Evolutionary conservation across 2,329 filamentous ascomycete species (phyloP), one percentile per base, ranked within the genome.

Genomic region (Tympanopsis confertula): DNA sequence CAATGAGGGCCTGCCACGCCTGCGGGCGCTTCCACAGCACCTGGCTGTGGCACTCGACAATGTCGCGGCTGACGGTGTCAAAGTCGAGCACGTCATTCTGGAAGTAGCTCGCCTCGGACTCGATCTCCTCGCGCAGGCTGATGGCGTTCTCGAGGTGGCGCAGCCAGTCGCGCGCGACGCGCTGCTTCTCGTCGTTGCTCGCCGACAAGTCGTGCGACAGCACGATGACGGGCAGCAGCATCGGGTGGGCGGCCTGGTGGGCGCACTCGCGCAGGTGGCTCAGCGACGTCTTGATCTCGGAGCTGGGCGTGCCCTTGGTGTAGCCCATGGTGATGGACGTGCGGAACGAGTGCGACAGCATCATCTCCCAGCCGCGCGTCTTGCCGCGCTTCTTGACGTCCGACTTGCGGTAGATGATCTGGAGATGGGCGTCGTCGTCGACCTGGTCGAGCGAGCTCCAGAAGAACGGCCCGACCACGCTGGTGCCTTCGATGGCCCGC

Each of bases 391-490:
- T 79, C 37, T 71, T 69, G 22, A 79, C 74, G 48, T 79, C 74
- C n/a, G 71, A 76, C 54, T 79, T 79, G 45, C 75, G 69, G 49
- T 74, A 75, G 41, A 79, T 65, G 45, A 79, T 71, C 48, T 79
- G 74, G 35, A 78, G 55, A 54, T 74, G 69, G 26, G 66, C 69
- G 44, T 76, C 64, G 2, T 66, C 60, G 38, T 73, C 69, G 45
- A 75, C 65, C 41, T 71, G 65, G 48, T 78, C 71, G 42, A 66
- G 62, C 2, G 68, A 62, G 29, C 59, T 67, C 74, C 74, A 79
- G 54, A 79, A 79, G 48, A 78, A 78, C 1, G 74, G 75, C 0
- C 74, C 75, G 13, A 79, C 74, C 10, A 71, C 65, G 39, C 68
- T 67, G 15, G 64, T 69, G 14, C 69, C 68, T 53, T 80, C 75